phyloP scores from a whole-genome alignment of 371 early-diverging fungal species.

The Zychaea mexicana region DNA sequence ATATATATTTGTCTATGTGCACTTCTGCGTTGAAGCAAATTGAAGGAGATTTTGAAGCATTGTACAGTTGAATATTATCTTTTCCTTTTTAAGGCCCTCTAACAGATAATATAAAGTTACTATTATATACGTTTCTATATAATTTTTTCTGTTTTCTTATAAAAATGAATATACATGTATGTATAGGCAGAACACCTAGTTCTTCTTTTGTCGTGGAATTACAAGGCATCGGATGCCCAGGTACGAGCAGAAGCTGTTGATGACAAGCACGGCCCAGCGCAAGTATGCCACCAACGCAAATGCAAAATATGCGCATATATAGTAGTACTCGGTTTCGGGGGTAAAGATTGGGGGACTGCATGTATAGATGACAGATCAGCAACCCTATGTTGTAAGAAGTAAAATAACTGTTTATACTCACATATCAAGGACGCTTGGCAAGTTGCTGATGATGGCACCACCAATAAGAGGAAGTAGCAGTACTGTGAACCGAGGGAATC shows the following conservation, averaged over 20 bases:
- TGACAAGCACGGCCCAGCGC: slow-evolving; percentile 87
- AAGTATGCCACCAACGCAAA: slow-evolving; percentile 79
- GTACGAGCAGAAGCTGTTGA: slow-evolving; percentile 84
- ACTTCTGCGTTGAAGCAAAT: neutral
- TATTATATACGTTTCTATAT: too few species aligned
- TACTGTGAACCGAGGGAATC: slow-evolving; percentile 79
- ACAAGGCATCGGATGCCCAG: slow-evolving; percentile 84
- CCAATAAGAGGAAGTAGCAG: slow-evolving; percentile 73
- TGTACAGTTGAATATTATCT: slow-evolving; percentile 3
- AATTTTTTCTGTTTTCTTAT: too few species aligned
- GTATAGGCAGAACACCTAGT: neutral
- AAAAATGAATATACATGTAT: too few species aligned
- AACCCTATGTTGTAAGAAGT: neutral
- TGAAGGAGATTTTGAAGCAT: neutral
- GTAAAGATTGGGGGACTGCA: slow-evolving; percentile 67
- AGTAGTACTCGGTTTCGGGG: slow-evolving; percentile 68
- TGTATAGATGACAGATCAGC: neutral
- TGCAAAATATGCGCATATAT: slow-evolving; percentile 67
- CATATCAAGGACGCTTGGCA: slow-evolving; percentile 49
- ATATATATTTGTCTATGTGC: neutral
- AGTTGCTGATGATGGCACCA: slow-evolving; percentile 71
- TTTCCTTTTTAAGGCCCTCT: too few species aligned
- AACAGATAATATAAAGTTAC: too few species aligned
- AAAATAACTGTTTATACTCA: slow-evolving; percentile 33
- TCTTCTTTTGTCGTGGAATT: slow-evolving; percentile 57